These are phyloP conservation scores for Macrophomina tecta DNA, from an alignment of 2,329 filamentous ascomycete genomes.

Conservation along the genomic window DNA sequence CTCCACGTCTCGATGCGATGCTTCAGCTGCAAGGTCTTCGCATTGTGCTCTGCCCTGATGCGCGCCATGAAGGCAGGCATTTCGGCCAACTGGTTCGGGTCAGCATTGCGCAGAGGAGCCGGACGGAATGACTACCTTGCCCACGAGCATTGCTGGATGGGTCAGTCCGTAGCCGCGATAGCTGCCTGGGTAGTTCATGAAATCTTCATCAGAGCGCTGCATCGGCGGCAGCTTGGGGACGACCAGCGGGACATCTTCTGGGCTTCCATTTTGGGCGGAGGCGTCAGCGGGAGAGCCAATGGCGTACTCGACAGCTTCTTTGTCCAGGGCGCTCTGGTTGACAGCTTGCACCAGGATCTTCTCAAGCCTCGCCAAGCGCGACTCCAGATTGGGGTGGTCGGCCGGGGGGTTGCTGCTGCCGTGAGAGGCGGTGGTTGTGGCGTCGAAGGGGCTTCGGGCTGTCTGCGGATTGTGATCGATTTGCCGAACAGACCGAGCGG, in stretches of 20 bases:
- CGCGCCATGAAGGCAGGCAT: conserved; percentile 16
- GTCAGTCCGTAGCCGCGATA: conserved; percentile 16
- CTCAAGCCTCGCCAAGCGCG: conserved; percentile 11
- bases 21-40: not conserved
- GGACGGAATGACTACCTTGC: not conserved
- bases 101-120: not conserved
- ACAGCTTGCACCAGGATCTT: conserved; percentile 17
- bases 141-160: conserved; percentile 17
- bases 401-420: not conserved
- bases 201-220: not conserved
- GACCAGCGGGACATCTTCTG: not conserved
- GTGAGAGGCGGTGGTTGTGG: not conserved
- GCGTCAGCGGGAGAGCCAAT: not conserved
- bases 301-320: not conserved
- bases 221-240: conserved; percentile 6
- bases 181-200: conserved; percentile 7
- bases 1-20: conserved; percentile 6
- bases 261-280: not conserved
- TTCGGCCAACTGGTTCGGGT: not conserved
- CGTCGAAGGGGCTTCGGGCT: conserved; percentile 15
- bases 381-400: not conserved
- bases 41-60: not conserved
- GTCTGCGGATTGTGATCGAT: conserved; percentile 3
- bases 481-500: conserved; percentile 20
- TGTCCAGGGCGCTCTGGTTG: not conserved